phyloP scores from a whole-genome alignment of 208 protist species.

The Porcisia hertigi region DNA sequence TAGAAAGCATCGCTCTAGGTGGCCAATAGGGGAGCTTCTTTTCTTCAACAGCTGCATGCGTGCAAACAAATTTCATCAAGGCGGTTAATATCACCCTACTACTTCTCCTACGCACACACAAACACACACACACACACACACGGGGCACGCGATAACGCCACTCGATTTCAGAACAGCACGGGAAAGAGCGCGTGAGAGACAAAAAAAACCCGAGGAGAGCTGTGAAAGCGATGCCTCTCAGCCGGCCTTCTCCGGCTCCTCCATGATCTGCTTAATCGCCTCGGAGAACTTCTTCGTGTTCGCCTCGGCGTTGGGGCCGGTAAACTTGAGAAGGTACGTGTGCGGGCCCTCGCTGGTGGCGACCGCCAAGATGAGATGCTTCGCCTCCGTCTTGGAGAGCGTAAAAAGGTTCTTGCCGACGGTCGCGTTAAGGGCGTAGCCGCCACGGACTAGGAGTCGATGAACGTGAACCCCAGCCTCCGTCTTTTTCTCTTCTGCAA shows the following conservation, averaged over 20 bases:
- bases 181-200: neutral
- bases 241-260: constrained; percentile 9
- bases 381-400: constrained; percentile 48
- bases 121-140: neutral
- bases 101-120: neutral
- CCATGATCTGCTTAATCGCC: constrained; percentile 40
- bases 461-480: constrained; percentile 32
- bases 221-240: neutral
- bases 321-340: constrained; percentile 77
- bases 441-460: constrained; percentile 81
- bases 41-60: neutral
- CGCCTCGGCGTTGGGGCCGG: constrained; percentile 46
- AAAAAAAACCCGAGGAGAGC: neutral
- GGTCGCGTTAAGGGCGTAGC: constrained; percentile 72
- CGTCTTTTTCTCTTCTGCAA: constrained; percentile 32
- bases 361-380: constrained; percentile 59
- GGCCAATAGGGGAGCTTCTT: neutral
- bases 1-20: no score
- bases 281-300: constrained; percentile 59
- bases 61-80: neutral
- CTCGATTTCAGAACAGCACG: neutral
- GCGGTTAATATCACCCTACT: neutral
- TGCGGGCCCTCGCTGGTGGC: constrained; percentile 27
- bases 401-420: constrained; percentile 49
- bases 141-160: neutral